Percentiles rank a stretch among this genome's conserved stretches.
Evolutionary conservation across 345 rosid genomes (phyloP).

Genomic region (Nasturtium officinale): DNA sequence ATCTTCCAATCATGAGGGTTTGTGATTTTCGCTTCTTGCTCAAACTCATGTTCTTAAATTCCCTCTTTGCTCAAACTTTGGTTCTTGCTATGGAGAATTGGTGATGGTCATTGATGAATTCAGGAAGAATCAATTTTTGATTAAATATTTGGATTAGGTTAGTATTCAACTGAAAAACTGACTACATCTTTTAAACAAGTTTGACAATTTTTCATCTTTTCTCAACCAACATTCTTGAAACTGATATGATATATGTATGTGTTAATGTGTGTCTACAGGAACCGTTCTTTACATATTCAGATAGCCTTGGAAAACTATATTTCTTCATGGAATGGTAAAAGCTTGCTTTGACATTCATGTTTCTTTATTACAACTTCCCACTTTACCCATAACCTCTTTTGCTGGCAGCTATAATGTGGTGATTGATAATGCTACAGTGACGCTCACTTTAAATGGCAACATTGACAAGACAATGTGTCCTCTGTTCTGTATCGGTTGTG

Average conservation of each 20-base stretch:
- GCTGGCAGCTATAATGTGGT: neutral
- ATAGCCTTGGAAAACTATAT: neutral
- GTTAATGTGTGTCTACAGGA: neutral
- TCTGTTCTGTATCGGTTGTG: neutral
- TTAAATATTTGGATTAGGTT: neutral
- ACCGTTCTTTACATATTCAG: neutral
- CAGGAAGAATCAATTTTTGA: neutral
- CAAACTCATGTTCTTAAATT: neutral
- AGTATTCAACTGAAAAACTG: neutral
- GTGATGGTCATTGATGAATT: neutral
- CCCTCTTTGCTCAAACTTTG: neutral
- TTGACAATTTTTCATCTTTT: neutral
- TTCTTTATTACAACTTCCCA: neutral
- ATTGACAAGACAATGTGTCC: neutral
- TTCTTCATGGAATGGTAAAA: neutral
- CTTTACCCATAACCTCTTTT: neutral
- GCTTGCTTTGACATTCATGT: neutral
- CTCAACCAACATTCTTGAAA: neutral
- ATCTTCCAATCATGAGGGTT: neutral
- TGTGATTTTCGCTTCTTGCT: neutral
- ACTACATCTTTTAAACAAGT: too few relatives aligned
- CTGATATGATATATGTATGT: neutral
- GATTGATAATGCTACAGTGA: neutral
- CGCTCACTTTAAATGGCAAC: neutral
- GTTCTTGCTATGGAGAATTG: neutral